Conservation (phyloP, 495 filamentous ascomycete genomes). For the Penicillium taxi region DNA sequence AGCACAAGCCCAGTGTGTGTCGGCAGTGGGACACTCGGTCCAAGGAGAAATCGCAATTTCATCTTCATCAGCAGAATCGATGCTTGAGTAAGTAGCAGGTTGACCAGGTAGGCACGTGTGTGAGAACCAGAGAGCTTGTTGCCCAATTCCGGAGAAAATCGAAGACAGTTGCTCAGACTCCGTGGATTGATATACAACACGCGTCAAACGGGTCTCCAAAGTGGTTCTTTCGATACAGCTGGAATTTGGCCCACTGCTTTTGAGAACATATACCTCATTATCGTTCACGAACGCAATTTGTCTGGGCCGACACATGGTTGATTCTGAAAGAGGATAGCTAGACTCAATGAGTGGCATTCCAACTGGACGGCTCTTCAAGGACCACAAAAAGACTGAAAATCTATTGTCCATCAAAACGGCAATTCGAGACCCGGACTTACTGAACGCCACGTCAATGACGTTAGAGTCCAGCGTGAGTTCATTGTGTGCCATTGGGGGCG, state of each 20-base stretch:
- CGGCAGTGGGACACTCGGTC: slow-evolving; percentile 26
- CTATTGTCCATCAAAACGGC: slow-evolving; percentile 59
- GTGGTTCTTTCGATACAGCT: slow-evolving; percentile 31
- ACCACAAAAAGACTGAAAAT: slow-evolving; percentile 59
- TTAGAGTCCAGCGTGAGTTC: slow-evolving; percentile 58
- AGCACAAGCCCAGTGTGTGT: slow-evolving; percentile 35
- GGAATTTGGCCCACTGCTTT: slow-evolving; percentile 24
- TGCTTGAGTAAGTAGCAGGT: slow-evolving; percentile 25
- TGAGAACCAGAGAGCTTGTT: slow-evolving; percentile 39
- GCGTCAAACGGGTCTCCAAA: slow-evolving; percentile 31
- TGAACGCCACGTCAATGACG: slow-evolving; percentile 67
- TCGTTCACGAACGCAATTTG: slow-evolving; percentile 40
- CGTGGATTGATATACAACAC: slow-evolving; percentile 23
- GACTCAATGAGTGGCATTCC: slow-evolving; percentile 38
- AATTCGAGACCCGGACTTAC: slow-evolving; percentile 55
- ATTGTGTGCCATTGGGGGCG: slow-evolving; percentile 84
- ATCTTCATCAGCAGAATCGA: slow-evolving; percentile 13
- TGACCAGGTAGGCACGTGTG: slow-evolving; percentile 19
- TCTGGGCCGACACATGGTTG: slow-evolving; percentile 25
- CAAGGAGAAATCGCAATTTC: slow-evolving; percentile 19
- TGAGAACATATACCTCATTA: slow-evolving; percentile 37
- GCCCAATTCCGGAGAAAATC: slow-evolving; percentile 31
- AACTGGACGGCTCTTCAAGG: slow-evolving; percentile 43
- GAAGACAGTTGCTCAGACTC: slow-evolving; percentile 33
- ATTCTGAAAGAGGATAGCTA: slow-evolving; percentile 38